phyloP scores from a whole-genome alignment of 495 filamentous ascomycete species.

The Zalerion maritima region DNA sequence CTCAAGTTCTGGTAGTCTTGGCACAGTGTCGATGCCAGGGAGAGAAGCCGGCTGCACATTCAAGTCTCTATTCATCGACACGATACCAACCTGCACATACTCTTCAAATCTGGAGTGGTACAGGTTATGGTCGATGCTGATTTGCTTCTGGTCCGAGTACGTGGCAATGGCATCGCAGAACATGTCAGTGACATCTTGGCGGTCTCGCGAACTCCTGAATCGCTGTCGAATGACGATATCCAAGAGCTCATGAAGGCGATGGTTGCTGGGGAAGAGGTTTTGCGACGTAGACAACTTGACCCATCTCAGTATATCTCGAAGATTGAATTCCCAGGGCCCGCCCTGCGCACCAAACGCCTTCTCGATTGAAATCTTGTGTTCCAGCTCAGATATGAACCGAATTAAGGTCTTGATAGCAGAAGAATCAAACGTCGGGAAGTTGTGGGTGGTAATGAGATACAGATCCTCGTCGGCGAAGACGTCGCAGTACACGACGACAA shows the following conservation, averaged over 20 bases:
- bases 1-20: conserved; percentile 55
- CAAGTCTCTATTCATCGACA: conserved; percentile 44
- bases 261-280: conserved; percentile 36
- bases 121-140: conserved; percentile 48
- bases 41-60: conserved; percentile 39
- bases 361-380: conserved; percentile 49
- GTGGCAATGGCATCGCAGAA: conserved; percentile 37
- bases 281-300: conserved; percentile 51
- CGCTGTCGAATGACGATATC: conserved; percentile 77
- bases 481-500: conserved; percentile 94
- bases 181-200: conserved; percentile 43
- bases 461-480: conserved; percentile 70
- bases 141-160: conserved; percentile 18
- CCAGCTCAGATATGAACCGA: conserved; percentile 65
- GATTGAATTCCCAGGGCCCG: conserved; percentile 93
- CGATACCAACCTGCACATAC: conserved; percentile 83
- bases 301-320: conserved; percentile 87
- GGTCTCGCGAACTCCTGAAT: conserved; percentile 61
- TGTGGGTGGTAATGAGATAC: conserved; percentile 59
- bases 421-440: conserved; percentile 48
- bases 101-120: conserved; percentile 33
- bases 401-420: conserved; percentile 48
- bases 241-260: conserved; percentile 52
- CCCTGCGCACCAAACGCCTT: conserved; percentile 62
- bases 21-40: conserved; percentile 39